Evolutionary conservation across 2,329 filamentous ascomycete species (phyloP).

Genomic region (Drechslera avenae): DNA sequence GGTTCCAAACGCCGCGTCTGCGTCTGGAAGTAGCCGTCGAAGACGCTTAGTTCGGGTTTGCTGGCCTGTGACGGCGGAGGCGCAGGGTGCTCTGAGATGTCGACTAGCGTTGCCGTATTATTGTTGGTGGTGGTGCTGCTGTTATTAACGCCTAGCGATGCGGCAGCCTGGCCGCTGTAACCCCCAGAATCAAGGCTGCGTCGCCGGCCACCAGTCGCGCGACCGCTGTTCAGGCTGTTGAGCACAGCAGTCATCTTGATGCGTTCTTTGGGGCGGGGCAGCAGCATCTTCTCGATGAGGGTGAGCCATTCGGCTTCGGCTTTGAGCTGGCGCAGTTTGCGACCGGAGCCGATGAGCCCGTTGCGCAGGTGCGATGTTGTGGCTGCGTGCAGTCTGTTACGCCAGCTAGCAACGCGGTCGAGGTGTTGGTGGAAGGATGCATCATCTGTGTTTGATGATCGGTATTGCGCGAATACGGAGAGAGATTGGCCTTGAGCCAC

Average conservation of each 20-base stretch:
- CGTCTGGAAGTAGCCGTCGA: slow-evolving; percentile 45
- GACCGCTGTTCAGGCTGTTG: slow-evolving; percentile 36
- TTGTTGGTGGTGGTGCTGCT: background rate
- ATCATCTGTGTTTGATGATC: slow-evolving; percentile 43
- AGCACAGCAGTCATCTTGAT: slow-evolving; percentile 43
- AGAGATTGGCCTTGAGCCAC: slow-evolving; percentile 45
- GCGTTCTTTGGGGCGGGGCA: slow-evolving; percentile 39
- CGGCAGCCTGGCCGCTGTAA: slow-evolving; percentile 38
- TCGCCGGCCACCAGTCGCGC: slow-evolving; percentile 33
- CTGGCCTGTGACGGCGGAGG: slow-evolving; percentile 11
- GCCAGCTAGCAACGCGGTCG: slow-evolving; percentile 44
- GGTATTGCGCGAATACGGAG: slow-evolving; percentile 42
- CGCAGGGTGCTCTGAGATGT: slow-evolving; percentile 16
- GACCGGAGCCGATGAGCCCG: slow-evolving; percentile 35
- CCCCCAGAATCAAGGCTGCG: slow-evolving; percentile 45
- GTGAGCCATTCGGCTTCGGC: slow-evolving; percentile 43
- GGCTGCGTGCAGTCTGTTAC: slow-evolving; percentile 38
- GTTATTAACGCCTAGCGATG: slow-evolving; percentile 23
- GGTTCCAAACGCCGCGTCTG: slow-evolving; percentile 34
- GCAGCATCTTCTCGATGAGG: slow-evolving; percentile 46
- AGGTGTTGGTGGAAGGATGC: slow-evolving; percentile 49
- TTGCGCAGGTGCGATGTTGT: slow-evolving; percentile 39
- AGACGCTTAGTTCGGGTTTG: slow-evolving; percentile 42
- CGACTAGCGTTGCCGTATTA: slow-evolving; percentile 18
- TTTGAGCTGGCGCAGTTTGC: slow-evolving; percentile 41